A percentile compares a stretch with the other conserved stretches of the same genome.
These are phyloP conservation scores for Syzygium aqueum DNA, from an alignment of 345 rosid species.

Conservation along the genomic window DNA sequence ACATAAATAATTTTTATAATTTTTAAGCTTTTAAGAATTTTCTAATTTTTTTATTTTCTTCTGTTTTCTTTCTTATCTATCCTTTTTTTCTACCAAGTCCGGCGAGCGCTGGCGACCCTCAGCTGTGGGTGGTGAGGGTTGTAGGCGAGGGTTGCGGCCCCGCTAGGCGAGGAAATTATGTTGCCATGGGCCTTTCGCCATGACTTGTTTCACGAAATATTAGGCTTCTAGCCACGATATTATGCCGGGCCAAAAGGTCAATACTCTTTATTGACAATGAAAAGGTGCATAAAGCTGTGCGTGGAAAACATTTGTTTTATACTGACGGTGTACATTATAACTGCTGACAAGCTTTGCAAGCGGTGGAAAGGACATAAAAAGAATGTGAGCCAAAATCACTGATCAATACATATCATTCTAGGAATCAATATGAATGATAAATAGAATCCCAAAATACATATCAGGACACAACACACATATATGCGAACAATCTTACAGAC, in stretches of 20 bases:
- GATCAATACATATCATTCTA: neutral
- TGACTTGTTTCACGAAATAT: neutral
- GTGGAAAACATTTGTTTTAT: neutral
- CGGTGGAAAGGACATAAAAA: neutral
- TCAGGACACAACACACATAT: neutral
- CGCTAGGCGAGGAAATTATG: no score
- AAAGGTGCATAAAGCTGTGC: neutral
- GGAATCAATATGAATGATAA: neutral
- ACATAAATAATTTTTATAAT: no score
- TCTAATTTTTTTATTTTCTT: no score
- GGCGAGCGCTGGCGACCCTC: no score
- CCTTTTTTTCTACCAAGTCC: no score
- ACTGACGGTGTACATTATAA: neutral
- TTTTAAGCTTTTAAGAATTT: no score
- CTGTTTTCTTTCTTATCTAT: no score
- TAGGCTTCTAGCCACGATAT: neutral
- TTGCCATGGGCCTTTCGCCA: no score
- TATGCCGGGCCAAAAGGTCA: neutral
- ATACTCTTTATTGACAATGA: neutral
- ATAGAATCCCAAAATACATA: neutral
- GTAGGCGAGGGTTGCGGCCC: no score
- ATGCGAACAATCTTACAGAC: neutral
- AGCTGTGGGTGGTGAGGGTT: no score
- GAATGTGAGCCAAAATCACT: neutral
- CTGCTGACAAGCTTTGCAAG: neutral